Evolutionary conservation across 148 eudicot genomes (phyloP).

Genomic region (Camellia sinensis): DNA sequence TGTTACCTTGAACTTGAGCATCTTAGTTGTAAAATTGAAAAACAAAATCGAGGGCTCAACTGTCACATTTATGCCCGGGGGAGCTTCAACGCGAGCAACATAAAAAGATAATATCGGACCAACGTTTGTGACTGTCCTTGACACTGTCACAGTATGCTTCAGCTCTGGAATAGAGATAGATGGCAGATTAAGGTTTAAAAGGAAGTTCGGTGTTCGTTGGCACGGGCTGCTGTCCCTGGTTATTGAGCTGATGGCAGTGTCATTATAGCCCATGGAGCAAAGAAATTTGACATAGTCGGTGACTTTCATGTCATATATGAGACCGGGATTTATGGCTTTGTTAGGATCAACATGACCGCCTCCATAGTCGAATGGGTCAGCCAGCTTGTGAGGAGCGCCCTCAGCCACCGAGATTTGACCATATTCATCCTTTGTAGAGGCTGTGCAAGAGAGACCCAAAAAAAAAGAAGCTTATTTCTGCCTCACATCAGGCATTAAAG

Average conservation of each 20-base stretch:
- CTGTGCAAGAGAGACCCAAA: slow-evolving; percentile 10
- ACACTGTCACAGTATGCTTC: slow-evolving; percentile 27
- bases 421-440: slow-evolving; percentile 26
- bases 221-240: slow-evolving; percentile 12
- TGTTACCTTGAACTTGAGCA: slow-evolving; percentile 40
- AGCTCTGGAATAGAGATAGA: slow-evolving; percentile 44
- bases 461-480: background rate
- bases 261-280: slow-evolving; percentile 39
- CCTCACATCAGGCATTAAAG: too few relatives aligned
- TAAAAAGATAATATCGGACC: slow-evolving; percentile 35
- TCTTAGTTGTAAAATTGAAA: slow-evolving; percentile 30
- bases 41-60: slow-evolving; percentile 39
- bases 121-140: slow-evolving; percentile 49
- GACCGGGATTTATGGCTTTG: slow-evolving; percentile 43
- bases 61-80: slow-evolving; percentile 30
- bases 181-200: slow-evolving; percentile 31
- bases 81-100: slow-evolving; percentile 37
- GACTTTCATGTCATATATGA: slow-evolving; percentile 35
- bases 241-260: slow-evolving; percentile 30
- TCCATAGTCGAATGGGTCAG: slow-evolving; percentile 46
- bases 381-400: slow-evolving; percentile 35
- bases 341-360: slow-evolving; percentile 43
- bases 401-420: slow-evolving; percentile 27
- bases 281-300: slow-evolving; percentile 35
- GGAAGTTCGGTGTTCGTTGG: slow-evolving; percentile 9